Evolutionary conservation across 805 yeast genomes (phyloP).

Genomic region (Lachancea cidri): DNA sequence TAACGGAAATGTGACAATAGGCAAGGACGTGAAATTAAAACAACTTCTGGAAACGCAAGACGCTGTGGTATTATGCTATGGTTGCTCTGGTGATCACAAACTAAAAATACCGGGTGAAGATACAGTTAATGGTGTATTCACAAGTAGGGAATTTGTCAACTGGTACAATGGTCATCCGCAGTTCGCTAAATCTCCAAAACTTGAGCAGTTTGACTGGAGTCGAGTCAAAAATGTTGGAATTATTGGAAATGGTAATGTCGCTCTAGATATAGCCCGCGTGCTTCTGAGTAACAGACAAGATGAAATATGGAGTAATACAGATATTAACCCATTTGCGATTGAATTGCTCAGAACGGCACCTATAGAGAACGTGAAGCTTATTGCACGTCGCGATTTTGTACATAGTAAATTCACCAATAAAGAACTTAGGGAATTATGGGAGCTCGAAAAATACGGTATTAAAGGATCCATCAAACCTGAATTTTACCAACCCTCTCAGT

Average conservation of each 20-base stretch:
- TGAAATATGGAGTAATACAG: conserved; percentile 61
- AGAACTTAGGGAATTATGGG: conserved; percentile 81
- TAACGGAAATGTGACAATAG: conserved; percentile 68
- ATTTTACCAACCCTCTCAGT: conserved; percentile 26
- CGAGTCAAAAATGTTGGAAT: conserved; percentile 63
- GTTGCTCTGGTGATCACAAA: conserved; percentile 57
- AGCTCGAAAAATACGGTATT: conserved; percentile 49
- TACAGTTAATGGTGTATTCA: conserved; percentile 55
- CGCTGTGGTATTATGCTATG: conserved; percentile 76
- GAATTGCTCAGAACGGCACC: conserved; percentile 44
- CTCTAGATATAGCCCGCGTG: conserved; percentile 83
- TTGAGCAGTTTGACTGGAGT: conserved; percentile 47
- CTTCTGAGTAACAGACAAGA: conserved; percentile 49
- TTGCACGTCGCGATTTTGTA: conserved; percentile 80
- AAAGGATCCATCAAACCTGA: conserved; percentile 40
- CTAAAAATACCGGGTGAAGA: conserved; percentile 56
- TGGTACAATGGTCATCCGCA: conserved; percentile 95
- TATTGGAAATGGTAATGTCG: conserved; percentile 97
- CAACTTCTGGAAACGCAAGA: conserved; percentile 56
- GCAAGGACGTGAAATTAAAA: conserved; percentile 50
- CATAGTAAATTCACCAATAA: conserved; percentile 90
- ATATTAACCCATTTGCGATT: conserved; percentile 61
- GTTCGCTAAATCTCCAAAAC: conserved; percentile 8
- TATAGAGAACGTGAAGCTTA: conserved; percentile 62
- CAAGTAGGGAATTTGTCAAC: conserved; percentile 83